Base-by-base conservation (phyloP, 2,329 filamentous ascomycete genomes). In the Ophiostoma montium region DNA sequence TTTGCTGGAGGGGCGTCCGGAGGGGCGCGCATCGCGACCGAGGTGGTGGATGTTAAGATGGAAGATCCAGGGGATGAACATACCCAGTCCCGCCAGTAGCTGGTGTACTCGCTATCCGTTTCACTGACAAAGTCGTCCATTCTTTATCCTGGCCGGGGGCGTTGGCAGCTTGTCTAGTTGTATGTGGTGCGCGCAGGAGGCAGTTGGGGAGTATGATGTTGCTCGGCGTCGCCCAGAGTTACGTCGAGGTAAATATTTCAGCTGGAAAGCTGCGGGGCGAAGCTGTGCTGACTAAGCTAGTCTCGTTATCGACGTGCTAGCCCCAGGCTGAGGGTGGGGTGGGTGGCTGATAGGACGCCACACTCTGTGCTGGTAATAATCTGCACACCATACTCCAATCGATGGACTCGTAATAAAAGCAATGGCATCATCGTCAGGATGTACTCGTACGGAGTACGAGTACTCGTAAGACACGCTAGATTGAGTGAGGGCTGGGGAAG, bases 51-150 rank as follows among this genome's bases (percentile, higher is more conserved):
- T 4, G 23, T 27, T n/a, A n/a, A n/a, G n/a, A 11, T 11, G 39
- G n/a, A 16, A 15, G 39, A 43, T 7, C 8, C 8, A 27, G 23
- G 27, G 19, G 27, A 33, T 44, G 3, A 16, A 81, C 86, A 71
- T 73, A 96, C 92, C 92, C 92, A 98, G 70, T 98, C 92, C 65
- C 90, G 76, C 92, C 92, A 98, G 67, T 96, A 98, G 68, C 88
- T 96, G 45, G 92, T 95, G 65, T 96, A 98, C 70, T 98, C 92
- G 67, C 89, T 95, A 64, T 98, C 92, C 12, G 89, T 94, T 67
- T 98, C 92, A 63, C 88, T 95, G 57, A 87, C 89, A 67, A 92
- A 96, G 69, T 96, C 90, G 65, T 96, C 92, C 92, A 96, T 96
- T 3, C 41, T 16, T 23, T 21, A n/a, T 12, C n/a, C 12, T 19